Conservation (phyloP, 768 basidiomycete genomes). For the Phaeotremella fagi region DNA sequence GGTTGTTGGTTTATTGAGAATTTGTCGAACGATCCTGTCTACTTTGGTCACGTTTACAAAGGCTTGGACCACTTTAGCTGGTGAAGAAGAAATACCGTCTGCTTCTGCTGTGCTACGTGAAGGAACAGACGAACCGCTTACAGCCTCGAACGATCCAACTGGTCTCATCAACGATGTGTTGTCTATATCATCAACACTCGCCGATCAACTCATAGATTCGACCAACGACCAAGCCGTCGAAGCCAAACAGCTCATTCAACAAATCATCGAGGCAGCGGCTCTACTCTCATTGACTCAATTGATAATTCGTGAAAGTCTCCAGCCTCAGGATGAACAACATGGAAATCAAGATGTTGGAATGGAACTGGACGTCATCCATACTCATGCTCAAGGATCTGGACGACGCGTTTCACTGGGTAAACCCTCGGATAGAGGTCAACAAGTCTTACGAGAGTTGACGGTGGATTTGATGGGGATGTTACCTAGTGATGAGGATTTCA, state of each 20-base stretch:
- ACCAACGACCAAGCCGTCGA: neutral
- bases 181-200: neutral
- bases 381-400: neutral
- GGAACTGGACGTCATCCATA: conserved; percentile 5
- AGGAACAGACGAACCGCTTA: neutral
- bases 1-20: conserved; percentile 64
- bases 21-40: conserved; percentile 65
- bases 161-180: conserved; percentile 17
- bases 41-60: conserved; percentile 55
- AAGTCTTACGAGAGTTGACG: conserved; percentile 11
- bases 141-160: conserved; percentile 8
- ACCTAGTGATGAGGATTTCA: conserved; percentile 1
- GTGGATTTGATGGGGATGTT: conserved; percentile 15
- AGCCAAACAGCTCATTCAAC: neutral
- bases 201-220: neutral
- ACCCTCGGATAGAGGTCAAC: conserved; percentile 3
- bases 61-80: conserved; percentile 20
- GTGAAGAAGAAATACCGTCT: conserved; percentile 7
- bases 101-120: conserved; percentile 7
- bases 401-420: conserved; percentile 11
- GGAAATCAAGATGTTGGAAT: conserved; percentile 1
- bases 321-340: conserved; percentile 2
- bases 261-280: conserved; percentile 8
- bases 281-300: conserved; percentile 21
- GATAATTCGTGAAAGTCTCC: conserved; percentile 1